Evolutionary conservation across 768 basidiomycete genomes (phyloP).

Genomic region (Mycena latifolia): DNA sequence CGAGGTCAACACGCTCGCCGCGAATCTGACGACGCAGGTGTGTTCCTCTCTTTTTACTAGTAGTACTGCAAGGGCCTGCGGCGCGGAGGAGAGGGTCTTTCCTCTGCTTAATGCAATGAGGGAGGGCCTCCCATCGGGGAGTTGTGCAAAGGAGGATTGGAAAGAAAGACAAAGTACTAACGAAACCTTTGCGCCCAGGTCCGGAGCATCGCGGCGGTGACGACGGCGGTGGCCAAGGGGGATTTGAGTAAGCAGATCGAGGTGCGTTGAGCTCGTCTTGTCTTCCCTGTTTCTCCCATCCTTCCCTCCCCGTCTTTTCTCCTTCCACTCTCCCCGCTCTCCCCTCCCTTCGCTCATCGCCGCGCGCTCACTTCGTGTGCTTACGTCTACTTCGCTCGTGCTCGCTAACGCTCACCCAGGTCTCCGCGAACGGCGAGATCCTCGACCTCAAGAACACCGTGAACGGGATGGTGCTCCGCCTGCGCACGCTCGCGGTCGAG

Average conservation of each 20-base stretch:
- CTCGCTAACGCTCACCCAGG: slow-evolving; percentile 87
- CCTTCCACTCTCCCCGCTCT: neutral
- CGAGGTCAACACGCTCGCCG: slow-evolving; percentile 74
- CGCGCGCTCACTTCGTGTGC: slow-evolving; percentile 34
- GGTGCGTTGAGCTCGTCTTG: too few relatives aligned
- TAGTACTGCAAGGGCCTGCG: too few relatives aligned
- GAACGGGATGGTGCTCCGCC: slow-evolving; percentile 92
- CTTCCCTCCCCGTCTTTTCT: too few relatives aligned
- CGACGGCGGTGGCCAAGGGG: slow-evolving; percentile 80
- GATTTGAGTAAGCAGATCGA: slow-evolving; percentile 81
- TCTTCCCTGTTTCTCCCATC: too few relatives aligned
- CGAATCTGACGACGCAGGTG: slow-evolving; percentile 64
- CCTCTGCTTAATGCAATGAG: too few relatives aligned
- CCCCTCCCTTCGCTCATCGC: neutral
- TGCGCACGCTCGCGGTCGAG: slow-evolving; percentile 89
- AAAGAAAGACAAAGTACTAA: too few relatives aligned
- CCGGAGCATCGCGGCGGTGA: slow-evolving; percentile 83
- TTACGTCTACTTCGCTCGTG: slow-evolving; percentile 56
- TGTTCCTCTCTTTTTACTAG: neutral
- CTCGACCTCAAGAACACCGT: slow-evolving; percentile 92
- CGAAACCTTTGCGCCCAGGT: slow-evolving; percentile 67
- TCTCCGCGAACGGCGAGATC: slow-evolving; percentile 95
- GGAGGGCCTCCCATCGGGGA: too few relatives aligned
- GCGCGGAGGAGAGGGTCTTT: too few relatives aligned
- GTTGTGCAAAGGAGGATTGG: too few relatives aligned